Base-by-base conservation (phyloP, 2,329 filamentous ascomycete species). In the Claviceps sorghi region DNA sequence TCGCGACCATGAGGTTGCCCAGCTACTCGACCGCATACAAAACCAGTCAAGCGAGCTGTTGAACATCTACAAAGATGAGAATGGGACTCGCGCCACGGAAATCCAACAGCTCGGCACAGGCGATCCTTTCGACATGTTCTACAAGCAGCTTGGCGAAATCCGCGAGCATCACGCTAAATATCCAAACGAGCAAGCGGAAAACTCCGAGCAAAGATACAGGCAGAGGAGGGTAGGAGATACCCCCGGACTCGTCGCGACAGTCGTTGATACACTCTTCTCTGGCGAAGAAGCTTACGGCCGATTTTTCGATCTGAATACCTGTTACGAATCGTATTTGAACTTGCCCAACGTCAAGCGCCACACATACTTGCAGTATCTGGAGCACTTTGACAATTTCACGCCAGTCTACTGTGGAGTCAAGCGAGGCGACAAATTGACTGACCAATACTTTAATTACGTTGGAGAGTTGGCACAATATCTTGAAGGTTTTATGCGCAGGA, bases 211-310 rank as follows among this genome's bases (percentile, higher is more conserved):
- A 59, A 86, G 90, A 38, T 98, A 98, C 73, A 88, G 89, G 66
- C 77, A 70, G 46, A 77, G 82, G 63, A 79, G 77, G 53, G 72
- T 76, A 43, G 77, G 76, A 13, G 81, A 82, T 44, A 83, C 84
- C 57, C 79, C 81, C 49, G 80, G 84, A 47, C 72, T 76, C 1
- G 67, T 79, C 52, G 75, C 78, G 4, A 80, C 79, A 44, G 80
- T 90, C 50, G 83, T 96, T 48, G 91, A 97, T 63, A 82, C 81
- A 53, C 85, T 97, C 73, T 98, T 98, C 68, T 95, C 89, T 0
- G 93, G 93, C 56, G 94, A 98, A 68, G 93, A 98, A 67, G 85
- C 84, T 0, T 96, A 86, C 62, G 93, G 93, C 44, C 85, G 88
- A 59, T 98, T 88, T 68, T 86, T 98, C 62, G 93, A 98, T 66